A percentile compares a stretch with the other conserved stretches of the same genome.
Evolutionary conservation across 2,329 filamentous ascomycete genomes (phyloP).

Genomic region (Penicillium sp.): DNA sequence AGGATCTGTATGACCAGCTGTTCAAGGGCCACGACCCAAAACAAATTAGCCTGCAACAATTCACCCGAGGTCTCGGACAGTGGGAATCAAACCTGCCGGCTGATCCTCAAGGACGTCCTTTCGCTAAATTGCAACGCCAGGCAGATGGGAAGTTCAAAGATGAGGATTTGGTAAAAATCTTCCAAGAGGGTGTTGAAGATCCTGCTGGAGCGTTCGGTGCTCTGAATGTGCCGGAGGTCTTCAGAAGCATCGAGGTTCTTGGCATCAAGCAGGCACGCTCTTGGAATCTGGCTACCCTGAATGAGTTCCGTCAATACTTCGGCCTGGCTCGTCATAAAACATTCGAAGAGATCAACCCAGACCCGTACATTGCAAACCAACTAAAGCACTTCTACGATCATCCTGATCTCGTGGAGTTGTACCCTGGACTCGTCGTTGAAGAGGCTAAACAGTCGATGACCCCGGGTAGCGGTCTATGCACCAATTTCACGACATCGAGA

Average conservation of each 20-base stretch:
- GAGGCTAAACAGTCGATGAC: constrained; percentile 52
- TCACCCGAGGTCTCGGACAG: constrained; percentile 37
- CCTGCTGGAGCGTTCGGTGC: constrained; percentile 59
- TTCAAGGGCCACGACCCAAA: constrained; percentile 41
- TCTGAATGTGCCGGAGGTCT: constrained; percentile 55
- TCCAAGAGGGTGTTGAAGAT: constrained; percentile 59
- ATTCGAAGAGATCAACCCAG: constrained; percentile 53
- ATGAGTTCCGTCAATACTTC: constrained; percentile 53
- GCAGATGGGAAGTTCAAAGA: constrained; percentile 55
- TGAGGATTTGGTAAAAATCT: constrained; percentile 54
- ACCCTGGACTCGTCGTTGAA: constrained; percentile 57
- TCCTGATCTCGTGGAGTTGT: constrained; percentile 55
- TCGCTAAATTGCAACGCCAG: constrained; percentile 49
- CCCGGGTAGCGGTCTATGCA: constrained; percentile 49
- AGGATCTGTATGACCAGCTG: constrained; percentile 51
- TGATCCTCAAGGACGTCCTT: constrained; percentile 49
- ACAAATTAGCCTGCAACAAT: constrained; percentile 38
- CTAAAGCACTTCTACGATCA: constrained; percentile 50
- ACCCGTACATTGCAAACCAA: constrained; percentile 46
- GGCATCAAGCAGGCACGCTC: constrained; percentile 60
- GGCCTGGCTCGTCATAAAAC: constrained; percentile 49
- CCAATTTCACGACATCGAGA: constrained; percentile 46
- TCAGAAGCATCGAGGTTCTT: constrained; percentile 60
- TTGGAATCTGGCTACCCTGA: constrained; percentile 60
- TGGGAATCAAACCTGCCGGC: constrained; percentile 43